A percentile compares a stretch with the other conserved stretches of the same genome.
Evolutionary conservation across 192 early-diverging fungal genomes (phyloP).

Genomic region (Coemansia sp.): DNA sequence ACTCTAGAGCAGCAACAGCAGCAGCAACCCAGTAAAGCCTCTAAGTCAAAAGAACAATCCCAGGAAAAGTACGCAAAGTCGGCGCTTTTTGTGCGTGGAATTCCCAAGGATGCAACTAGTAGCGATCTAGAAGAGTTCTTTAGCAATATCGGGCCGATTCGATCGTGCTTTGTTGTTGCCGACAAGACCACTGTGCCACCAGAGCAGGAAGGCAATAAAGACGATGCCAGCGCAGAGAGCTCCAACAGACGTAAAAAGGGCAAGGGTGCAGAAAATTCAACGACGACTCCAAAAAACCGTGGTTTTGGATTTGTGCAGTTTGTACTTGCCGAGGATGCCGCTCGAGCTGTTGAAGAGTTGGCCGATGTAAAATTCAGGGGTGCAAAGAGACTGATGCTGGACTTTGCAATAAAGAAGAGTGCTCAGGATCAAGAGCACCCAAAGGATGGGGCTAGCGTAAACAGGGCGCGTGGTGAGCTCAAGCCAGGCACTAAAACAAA

Average conservation of each 20-base stretch:
- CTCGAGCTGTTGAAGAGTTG: slow-evolving; percentile 74
- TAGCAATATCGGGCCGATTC: slow-evolving; percentile 81
- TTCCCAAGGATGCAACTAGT: slow-evolving; percentile 82
- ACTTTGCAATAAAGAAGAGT: slow-evolving; percentile 67
- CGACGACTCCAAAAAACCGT: slow-evolving; percentile 55
- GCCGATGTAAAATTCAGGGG: slow-evolving; percentile 74
- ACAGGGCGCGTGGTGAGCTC: slow-evolving; percentile 17
- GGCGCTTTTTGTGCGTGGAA: slow-evolving; percentile 84
- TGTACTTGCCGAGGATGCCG: slow-evolving; percentile 58
- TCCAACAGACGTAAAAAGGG: slow-evolving; percentile 35
- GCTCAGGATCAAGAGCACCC: slow-evolving; percentile 6
- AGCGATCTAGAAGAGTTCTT: slow-evolving; percentile 87
- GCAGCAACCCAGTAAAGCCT: slow-evolving; percentile 12
- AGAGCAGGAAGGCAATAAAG: slow-evolving; percentile 28
- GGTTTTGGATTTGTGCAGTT: slow-evolving; percentile 95
- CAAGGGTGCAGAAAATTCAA: slow-evolving; percentile 10
- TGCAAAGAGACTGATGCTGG: slow-evolving; percentile 69
- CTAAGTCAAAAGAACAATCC: slow-evolving; percentile 11
- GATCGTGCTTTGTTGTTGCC: slow-evolving; percentile 86
- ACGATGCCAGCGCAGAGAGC: slow-evolving; percentile 5
- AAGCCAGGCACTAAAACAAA: slow-evolving; percentile 12
- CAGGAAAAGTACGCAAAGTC: slow-evolving; percentile 58
- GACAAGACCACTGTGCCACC: slow-evolving; percentile 54
- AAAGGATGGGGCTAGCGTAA: neutral
- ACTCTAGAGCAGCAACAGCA: neutral